Conservation (phyloP, 306 rosid species). For the Fagus sylvatica region DNA sequence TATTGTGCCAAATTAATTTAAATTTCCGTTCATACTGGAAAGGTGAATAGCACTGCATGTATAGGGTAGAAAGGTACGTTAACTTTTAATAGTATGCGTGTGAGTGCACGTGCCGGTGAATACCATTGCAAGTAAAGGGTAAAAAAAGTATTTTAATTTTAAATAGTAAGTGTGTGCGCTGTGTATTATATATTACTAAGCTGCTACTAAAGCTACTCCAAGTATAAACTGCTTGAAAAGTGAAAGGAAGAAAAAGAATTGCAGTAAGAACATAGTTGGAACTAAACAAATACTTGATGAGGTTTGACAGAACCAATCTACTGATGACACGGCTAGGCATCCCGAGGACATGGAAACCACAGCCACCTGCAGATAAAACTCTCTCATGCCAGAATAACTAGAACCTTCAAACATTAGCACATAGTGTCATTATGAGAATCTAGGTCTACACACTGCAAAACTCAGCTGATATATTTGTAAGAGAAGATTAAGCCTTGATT, state of each 20-base stretch:
- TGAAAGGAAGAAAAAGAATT: not conserved
- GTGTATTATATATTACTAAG: not conserved
- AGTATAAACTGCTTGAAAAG: not conserved
- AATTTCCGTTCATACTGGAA: not conserved
- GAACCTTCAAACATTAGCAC: not conserved
- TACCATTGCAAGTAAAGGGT: too few species aligned
- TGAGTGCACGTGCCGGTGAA: too few species aligned
- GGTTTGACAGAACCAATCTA: not conserved
- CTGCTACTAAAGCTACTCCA: not conserved
- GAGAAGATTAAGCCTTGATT: not conserved
- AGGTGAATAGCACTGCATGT: not conserved
- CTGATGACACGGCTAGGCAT: not conserved
- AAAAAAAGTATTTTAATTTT: too few species aligned
- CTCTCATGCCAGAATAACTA: not conserved
- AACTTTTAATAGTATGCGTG: too few species aligned
- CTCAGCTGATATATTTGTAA: not conserved
- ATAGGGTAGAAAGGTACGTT: not conserved
- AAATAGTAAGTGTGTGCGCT: too few species aligned
- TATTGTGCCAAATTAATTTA: not conserved
- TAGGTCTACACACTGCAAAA: not conserved
- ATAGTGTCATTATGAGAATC: not conserved
- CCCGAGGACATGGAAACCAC: not conserved
- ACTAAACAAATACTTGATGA: not conserved
- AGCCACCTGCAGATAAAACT: not conserved
- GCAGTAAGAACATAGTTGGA: not conserved